Base-by-base conservation (phyloP, 805 yeast species). In the Tetrapisispora namnaoensis region DNA sequence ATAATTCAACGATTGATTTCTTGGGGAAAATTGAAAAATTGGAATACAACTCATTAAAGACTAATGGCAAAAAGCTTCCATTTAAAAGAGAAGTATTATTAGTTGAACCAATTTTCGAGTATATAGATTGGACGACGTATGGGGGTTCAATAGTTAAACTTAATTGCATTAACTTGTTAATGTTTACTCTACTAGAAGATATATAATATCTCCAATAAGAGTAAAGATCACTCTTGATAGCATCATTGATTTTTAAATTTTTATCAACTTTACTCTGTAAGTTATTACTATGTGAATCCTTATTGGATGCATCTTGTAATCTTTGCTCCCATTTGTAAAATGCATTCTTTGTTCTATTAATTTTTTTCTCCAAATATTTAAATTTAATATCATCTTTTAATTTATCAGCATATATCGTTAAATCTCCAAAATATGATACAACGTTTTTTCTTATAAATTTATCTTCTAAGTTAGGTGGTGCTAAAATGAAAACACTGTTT, bases 381-480 rank as follows among this genome's bases (percentile, higher is more conserved):
- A 61, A 56, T 52, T 58, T 64, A 1, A 59, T 48, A 11, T 57
- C 62, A 0, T 51, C 21, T 2, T 64, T 60, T 32, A 64, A 49
- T 43, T 63, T 63, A 49, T 60, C 64, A 5, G 63, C 62, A 45
- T 56, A 57, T 17, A 88, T 79, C 10, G 80, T 71, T 54, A 90
- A 71, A 61, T 90, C 98, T 11, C 96, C 97, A 69, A 87, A 90
- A 60, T 82, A 90, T 1, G 98, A 96, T 42, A 91, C 80, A 13
- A 86, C 95, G 48, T 80, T 78, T 45, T 79, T 80, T 58, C 86
- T 86, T 0, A 91, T 77, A 57, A 84, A 88, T 1, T 77, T 70
- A 49, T 77, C 76, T 37, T 96, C 96, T 55, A 91, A 73, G 11
- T 95, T 93, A 57, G 91, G 86, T 3, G 96, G 88, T 10, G 95